These are phyloP conservation scores for Lipomyces sp. DNA, from an alignment of 805 yeast species.

Conservation along the genomic window DNA sequence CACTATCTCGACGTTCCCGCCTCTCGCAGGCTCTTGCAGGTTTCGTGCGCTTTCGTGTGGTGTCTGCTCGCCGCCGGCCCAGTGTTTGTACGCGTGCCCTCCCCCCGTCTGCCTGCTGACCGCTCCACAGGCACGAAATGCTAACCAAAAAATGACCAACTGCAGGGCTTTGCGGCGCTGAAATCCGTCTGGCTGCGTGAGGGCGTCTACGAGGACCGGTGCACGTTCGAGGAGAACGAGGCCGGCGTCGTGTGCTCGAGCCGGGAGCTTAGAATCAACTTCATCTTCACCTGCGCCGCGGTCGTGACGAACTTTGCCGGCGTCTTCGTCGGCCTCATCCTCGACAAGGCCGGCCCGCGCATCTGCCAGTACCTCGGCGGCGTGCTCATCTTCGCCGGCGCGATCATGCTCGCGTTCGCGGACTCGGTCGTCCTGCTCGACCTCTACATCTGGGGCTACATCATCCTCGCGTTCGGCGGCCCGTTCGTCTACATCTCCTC, in stretches of 20 bases:
- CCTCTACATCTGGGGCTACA: constrained; percentile 70
- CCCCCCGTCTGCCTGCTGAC: too few species aligned
- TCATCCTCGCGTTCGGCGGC: constrained; percentile 80
- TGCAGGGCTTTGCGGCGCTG: constrained; percentile 75
- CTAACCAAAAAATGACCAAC: not conserved
- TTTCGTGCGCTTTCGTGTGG: constrained; percentile 75
- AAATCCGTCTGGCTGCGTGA: constrained; percentile 77
- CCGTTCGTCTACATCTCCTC: constrained; percentile 90
- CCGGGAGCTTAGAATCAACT: constrained; percentile 81
- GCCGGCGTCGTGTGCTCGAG: constrained; percentile 48
- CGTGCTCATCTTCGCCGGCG: constrained; percentile 53
- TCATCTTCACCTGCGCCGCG: constrained; percentile 81
- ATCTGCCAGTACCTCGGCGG: constrained; percentile 75
- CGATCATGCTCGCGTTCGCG: constrained; percentile 48
- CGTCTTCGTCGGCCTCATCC: constrained; percentile 71
- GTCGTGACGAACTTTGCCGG: constrained; percentile 83
- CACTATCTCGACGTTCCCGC: constrained; percentile 27
- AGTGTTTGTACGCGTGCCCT: constrained; percentile 55
- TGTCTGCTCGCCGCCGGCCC: constrained; percentile 91
- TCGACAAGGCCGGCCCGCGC: constrained; percentile 79
- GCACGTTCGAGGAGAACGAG: constrained; percentile 43
- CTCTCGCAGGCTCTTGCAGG: constrained; percentile 47
- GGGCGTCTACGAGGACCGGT: constrained; percentile 67
- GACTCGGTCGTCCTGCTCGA: constrained; percentile 45
- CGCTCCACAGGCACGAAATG: too few species aligned